phyloP scores from a whole-genome alignment of 352 stramenopile species.

The Peronospora tabacina region DNA sequence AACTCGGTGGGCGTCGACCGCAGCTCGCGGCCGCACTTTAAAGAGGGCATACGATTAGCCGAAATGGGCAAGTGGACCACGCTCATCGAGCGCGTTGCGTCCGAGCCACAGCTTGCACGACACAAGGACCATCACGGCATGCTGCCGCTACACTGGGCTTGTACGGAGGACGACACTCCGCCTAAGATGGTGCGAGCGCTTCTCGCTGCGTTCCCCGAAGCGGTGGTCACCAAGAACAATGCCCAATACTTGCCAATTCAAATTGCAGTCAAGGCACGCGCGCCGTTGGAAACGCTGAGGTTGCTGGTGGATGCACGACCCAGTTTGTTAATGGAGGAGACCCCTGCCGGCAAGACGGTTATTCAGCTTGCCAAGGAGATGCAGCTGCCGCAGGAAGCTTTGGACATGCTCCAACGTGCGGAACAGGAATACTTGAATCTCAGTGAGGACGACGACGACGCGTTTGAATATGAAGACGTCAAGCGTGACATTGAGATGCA shows the following conservation, averaged over 20 bases:
- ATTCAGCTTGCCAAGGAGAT: constrained; percentile 58
- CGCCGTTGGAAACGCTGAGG: constrained; percentile 40
- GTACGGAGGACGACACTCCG: constrained; percentile 71
- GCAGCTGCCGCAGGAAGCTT: constrained; percentile 31
- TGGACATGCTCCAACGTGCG: constrained; percentile 60
- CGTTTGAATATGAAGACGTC: constrained; percentile 57
- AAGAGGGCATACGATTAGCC: constrained; percentile 70
- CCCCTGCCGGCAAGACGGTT: constrained; percentile 61
- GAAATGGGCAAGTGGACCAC: constrained; percentile 76
- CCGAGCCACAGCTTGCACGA: constrained; percentile 55
- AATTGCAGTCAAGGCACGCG: constrained; percentile 63
- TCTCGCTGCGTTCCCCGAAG: constrained; percentile 65
- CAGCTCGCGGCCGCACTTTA: constrained; percentile 54
- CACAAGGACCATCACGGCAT: constrained; percentile 82
- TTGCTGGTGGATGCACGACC: constrained; percentile 58
- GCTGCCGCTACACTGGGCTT: constrained; percentile 79
- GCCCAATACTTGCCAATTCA: constrained; percentile 79
- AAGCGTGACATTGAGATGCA: constrained; percentile 73
- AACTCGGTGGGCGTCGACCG: constrained; percentile 31
- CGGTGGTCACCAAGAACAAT: constrained; percentile 73
- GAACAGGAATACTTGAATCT: constrained; percentile 67
- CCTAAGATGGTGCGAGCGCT: constrained; percentile 49
- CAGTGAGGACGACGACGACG: constrained; percentile 49
- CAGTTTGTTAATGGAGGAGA: constrained; percentile 63
- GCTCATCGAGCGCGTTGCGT: constrained; percentile 48